Conservation (phyloP, 495 filamentous ascomycete genomes). For the Hyaloscypha variabilis region DNA sequence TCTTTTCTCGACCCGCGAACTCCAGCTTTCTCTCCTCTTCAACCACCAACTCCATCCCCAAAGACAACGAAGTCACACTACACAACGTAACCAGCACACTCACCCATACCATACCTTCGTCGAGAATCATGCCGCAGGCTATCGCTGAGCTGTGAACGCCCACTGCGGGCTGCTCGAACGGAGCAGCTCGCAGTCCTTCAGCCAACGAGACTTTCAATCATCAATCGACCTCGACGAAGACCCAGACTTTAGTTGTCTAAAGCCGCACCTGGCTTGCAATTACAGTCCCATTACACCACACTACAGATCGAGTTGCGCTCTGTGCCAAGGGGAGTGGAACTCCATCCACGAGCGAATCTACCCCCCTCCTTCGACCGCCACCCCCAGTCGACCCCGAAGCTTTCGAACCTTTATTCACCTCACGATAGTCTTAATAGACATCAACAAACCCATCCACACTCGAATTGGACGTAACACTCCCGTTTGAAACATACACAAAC, state of each 20-base stretch:
- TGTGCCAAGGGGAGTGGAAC: constrained; percentile 47
- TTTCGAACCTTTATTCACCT: neutral
- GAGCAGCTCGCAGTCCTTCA: constrained; percentile 72
- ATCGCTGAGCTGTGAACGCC: constrained; percentile 93
- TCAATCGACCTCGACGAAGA: constrained; percentile 75
- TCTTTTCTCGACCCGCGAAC: constrained; percentile 20
- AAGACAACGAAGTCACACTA: constrained; percentile 75
- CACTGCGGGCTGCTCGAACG: constrained; percentile 65
- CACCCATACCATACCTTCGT: constrained; percentile 61
- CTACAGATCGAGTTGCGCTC: constrained; percentile 32
- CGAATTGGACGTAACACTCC: constrained; percentile 7
- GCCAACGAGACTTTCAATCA: constrained; percentile 78
- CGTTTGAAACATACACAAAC: constrained; percentile 6
- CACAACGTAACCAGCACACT: constrained; percentile 40
- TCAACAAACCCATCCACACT: neutral
- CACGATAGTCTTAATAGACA: constrained; percentile 24
- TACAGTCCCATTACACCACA: constrained; percentile 36
- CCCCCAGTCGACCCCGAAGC: constrained; percentile 22
- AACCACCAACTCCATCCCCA: constrained; percentile 36
- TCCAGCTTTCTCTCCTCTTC: constrained; percentile 34
- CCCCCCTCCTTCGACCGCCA: constrained; percentile 31
- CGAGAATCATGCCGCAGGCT: constrained; percentile 82
- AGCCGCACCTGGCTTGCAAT: constrained; percentile 32
- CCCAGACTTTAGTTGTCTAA: constrained; percentile 55
- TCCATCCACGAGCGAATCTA: constrained; percentile 35